Base-by-base conservation (phyloP, 1,284 basidiomycete genomes). In the Rhodofomes roseus region DNA sequence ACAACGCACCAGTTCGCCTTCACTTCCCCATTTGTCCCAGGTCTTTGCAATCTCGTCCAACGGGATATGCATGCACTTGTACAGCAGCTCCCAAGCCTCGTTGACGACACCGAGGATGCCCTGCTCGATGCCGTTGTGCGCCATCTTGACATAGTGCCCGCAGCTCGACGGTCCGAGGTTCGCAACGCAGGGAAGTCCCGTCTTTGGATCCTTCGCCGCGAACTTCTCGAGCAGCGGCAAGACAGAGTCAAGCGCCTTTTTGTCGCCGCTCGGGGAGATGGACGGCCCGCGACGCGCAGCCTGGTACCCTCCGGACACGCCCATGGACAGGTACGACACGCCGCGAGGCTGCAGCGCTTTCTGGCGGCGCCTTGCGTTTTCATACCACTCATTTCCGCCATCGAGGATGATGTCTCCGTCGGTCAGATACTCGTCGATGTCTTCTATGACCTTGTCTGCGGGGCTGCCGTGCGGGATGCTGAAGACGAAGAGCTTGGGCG, bases 121-220 rank as follows among this genome's bases (percentile, higher is more conserved):
- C 59, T 68, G 63, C 60, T 68, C 66, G 58, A 69, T 67, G 14
- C 68, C 65, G 41, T 68, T 69, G 57, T 69, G 66, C 40, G 67
- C 63, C 68, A 69, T 68, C 64, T 69, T 68, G 18, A 68, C 68
- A 44, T 66, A 69, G 60, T 65, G 66, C 27, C 64, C 63, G 41
- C 63, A 63, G 27, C 64, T 62, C 4, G 64, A 61, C 25, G 64
- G 63, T 12, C 68, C 66, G 11, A 68, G 51, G 34, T 57, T 63
- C 41, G 62, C 57, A 9, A 64, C 63, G 54, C 64, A 66, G 39
- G 64, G 58, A 40, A 41, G 29, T 11, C 66, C 63, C 41, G 60
- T 64, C 61, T 61, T 60, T 22, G 58, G 48, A 40, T 64, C 66
- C 56, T 63, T 64, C 22, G 66, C 65, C 16, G 65, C 66, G 40